Evolutionary conservation across 768 basidiomycete species (phyloP).

Genomic region (Thelephora aurantiotincta): DNA sequence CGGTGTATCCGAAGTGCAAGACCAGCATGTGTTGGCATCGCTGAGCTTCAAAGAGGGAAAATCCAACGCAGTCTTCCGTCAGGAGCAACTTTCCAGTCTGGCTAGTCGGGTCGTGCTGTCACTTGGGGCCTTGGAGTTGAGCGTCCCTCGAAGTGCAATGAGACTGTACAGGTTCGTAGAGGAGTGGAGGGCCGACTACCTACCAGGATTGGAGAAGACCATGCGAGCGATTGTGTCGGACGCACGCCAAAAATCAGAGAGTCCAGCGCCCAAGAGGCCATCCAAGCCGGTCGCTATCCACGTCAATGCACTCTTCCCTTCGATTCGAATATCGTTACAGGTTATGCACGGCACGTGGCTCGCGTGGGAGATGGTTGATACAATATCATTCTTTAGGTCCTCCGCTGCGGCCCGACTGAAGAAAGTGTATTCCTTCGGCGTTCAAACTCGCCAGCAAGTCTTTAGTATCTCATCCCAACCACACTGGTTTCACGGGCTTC

Average conservation of each 20-base stretch:
- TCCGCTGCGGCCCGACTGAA: slow-evolving; percentile 18
- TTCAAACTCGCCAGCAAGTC: slow-evolving; percentile 47
- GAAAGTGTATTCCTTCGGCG: slow-evolving; percentile 36
- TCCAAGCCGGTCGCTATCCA: slow-evolving; percentile 21
- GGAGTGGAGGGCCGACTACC: slow-evolving; percentile 71
- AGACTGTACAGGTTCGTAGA: slow-evolving; percentile 66
- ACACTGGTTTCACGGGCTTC: not conserved
- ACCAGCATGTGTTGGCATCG: slow-evolving; percentile 49
- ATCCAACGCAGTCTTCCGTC: slow-evolving; percentile 30
- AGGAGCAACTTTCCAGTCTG: slow-evolving; percentile 26
- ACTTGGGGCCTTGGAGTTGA: slow-evolving; percentile 32
- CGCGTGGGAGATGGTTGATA: slow-evolving; percentile 51
- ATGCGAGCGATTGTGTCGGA: slow-evolving; percentile 54
- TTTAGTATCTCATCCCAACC: slow-evolving; percentile 41
- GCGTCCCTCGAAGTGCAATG: slow-evolving; percentile 70
- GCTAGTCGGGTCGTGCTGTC: slow-evolving; percentile 30
- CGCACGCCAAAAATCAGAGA: slow-evolving; percentile 28
- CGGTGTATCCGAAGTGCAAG: slow-evolving; percentile 22
- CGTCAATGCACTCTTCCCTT: slow-evolving; percentile 36
- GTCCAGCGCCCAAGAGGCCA: slow-evolving; percentile 15
- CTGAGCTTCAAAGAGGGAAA: slow-evolving; percentile 33
- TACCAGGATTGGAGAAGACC: slow-evolving; percentile 60
- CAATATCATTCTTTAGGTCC: slow-evolving; percentile 31
- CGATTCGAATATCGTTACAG: slow-evolving; percentile 51
- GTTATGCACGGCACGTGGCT: slow-evolving; percentile 86